A percentile compares a stretch with the other conserved stretches of the same genome.
phyloP scores from a whole-genome alignment of 495 filamentous ascomycete genomes.

The Pyrenula aspistea region DNA sequence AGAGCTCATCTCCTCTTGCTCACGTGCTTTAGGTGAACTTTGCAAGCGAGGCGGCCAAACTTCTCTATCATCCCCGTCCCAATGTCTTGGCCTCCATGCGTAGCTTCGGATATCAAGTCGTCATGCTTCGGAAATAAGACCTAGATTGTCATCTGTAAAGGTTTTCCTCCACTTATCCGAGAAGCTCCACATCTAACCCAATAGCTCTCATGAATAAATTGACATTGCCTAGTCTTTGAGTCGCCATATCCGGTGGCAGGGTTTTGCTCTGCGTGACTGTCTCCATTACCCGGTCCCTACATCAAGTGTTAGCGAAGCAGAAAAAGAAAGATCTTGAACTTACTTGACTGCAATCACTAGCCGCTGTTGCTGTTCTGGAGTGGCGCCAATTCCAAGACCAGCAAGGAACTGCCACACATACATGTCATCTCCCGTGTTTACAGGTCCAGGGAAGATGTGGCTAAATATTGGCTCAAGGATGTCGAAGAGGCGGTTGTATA shows the following conservation, averaged over 20 bases:
- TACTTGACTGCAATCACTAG: slow-evolving; percentile 89
- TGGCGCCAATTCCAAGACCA: slow-evolving; percentile 83
- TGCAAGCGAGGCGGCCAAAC: no score
- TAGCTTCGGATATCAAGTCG: no score
- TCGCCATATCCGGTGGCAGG: slow-evolving; percentile 72
- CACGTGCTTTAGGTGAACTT: no score
- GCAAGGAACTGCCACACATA: slow-evolving; percentile 98
- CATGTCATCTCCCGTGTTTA: slow-evolving; percentile 73
- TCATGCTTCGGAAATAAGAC: no score
- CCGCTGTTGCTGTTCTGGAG: slow-evolving; percentile 83
- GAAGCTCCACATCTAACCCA: slow-evolving; percentile 87
- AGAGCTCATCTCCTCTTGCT: no score
- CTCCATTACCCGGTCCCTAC: slow-evolving; percentile 88
- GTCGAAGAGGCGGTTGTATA: slow-evolving; percentile 81
- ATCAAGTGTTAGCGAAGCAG: slow-evolving; percentile 9
- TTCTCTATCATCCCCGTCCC: no score
- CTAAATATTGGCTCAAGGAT: slow-evolving; percentile 69
- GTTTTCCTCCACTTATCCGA: slow-evolving; percentile 40
- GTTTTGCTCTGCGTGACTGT: slow-evolving; percentile 79
- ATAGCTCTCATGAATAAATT: slow-evolving; percentile 98
- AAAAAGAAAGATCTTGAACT: slow-evolving; percentile 12
- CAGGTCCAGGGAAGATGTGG: slow-evolving; percentile 74
- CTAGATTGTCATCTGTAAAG: no score
- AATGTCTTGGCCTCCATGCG: no score
- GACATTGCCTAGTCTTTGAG: slow-evolving; percentile 73